A percentile compares a stretch with the other conserved stretches of the same genome.
phyloP scores from a whole-genome alignment of 2,329 filamentous ascomycete species.

The Exophiala sp. region DNA sequence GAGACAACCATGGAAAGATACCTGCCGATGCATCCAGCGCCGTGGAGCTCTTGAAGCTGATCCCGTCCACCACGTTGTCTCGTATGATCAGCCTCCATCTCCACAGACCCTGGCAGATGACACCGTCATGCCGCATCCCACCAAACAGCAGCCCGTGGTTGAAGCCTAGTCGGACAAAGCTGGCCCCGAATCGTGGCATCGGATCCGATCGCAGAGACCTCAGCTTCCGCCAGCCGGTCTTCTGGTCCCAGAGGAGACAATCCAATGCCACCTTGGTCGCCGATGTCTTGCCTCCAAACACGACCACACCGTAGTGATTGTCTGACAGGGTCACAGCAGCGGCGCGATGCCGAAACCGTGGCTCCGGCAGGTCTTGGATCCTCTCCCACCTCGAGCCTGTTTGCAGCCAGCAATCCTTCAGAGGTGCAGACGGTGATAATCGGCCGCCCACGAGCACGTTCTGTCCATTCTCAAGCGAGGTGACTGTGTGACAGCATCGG shows the following conservation, averaged over 20 bases:
- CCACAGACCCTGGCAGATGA: constrained; percentile 58
- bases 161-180: constrained; percentile 38
- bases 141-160: constrained; percentile 62
- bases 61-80: constrained; percentile 34
- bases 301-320: constrained; percentile 44
- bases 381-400: constrained; percentile 58
- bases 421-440: constrained; percentile 63
- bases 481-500: constrained; percentile 71
- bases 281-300: constrained; percentile 58
- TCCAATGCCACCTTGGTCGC: constrained; percentile 45
- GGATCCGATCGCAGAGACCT: constrained; percentile 36
- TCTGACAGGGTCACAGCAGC: constrained; percentile 40
- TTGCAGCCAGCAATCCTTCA: constrained; percentile 71
- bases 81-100: constrained; percentile 53
- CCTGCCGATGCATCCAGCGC: constrained; percentile 28
- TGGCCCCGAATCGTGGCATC: constrained; percentile 52
- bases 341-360: constrained; percentile 69
- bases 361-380: constrained; percentile 59
- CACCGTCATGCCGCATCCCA: constrained; percentile 62
- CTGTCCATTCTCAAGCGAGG: constrained; percentile 53
- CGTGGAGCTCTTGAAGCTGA: constrained; percentile 24
- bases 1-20: constrained; percentile 33
- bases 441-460: constrained; percentile 70
- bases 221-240: constrained; percentile 48
- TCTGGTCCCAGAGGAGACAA: constrained; percentile 51